phyloP scores from a whole-genome alignment of 305 asterid genomes.

The Withania somnifera region DNA sequence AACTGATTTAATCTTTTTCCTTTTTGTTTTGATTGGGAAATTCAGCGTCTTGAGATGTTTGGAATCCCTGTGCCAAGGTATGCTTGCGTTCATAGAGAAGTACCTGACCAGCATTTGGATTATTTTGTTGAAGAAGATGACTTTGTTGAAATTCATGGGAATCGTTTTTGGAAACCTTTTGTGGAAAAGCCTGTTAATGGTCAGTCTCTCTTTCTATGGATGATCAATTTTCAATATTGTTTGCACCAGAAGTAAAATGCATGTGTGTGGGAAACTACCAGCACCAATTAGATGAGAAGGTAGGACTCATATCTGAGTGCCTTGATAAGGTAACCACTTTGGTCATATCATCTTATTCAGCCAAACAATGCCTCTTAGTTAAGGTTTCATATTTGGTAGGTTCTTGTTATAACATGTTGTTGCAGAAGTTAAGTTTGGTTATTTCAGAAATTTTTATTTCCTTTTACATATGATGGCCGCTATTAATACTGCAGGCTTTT shows the following conservation, averaged over 20 bases:
- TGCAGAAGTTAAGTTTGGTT: not conserved
- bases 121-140: conserved; percentile 91
- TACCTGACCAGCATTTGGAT: conserved; percentile 69
- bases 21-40: conserved; percentile 1
- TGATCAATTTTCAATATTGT: not conserved
- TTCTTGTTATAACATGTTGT: not conserved
- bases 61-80: conserved; percentile 91
- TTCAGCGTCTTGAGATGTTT: conserved; percentile 75
- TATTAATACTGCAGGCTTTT: not conserved
- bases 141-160: conserved; percentile 81
- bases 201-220: conserved; percentile 12
- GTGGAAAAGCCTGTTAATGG: conserved; percentile 96
- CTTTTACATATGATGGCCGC: not conserved
- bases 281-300: not conserved
- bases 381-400: not conserved
- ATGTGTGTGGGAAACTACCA: not conserved
- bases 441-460: not conserved
- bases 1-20: not conserved
- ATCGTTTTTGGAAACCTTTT: conserved; percentile 87
- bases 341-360: not conserved
- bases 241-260: not conserved
- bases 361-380: not conserved
- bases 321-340: not conserved
- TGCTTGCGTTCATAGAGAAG: conserved; percentile 81
- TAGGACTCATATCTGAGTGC: not conserved